These are phyloP conservation scores for Chlamydomonas schloesseri DNA, from an alignment of 139 green algal species.

Conservation along the genomic window DNA sequence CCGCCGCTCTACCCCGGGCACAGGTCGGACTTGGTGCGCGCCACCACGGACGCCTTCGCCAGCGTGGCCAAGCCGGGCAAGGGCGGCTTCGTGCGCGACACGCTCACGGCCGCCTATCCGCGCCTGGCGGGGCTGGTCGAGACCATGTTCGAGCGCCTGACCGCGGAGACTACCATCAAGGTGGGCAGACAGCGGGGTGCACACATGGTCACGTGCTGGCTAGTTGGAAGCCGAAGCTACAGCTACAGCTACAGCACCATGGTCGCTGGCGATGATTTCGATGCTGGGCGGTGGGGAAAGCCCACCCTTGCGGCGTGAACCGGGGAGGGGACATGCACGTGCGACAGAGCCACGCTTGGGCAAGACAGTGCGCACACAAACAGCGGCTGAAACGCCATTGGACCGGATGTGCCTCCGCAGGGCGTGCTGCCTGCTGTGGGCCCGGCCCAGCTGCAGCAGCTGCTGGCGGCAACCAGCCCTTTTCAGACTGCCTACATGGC, in stretches of 20 bases:
- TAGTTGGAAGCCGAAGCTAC: no score
- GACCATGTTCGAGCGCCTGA: conserved; percentile 67
- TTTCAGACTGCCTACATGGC: conserved; percentile 87
- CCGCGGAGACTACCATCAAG: conserved; percentile 79
- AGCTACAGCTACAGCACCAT: no score
- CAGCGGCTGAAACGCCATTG: no score
- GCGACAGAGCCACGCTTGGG: no score
- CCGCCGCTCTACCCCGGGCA: no score
- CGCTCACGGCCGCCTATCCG: conserved; percentile 81
- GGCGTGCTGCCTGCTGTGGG: conserved; percentile 62
- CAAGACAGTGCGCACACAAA: no score
- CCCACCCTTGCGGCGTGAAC: no score
- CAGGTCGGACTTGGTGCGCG: conserved; percentile 58
- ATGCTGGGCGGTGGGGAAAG: no score
- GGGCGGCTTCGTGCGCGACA: conserved; percentile 77
- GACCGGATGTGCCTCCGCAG: no score
- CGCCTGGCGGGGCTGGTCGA: conserved; percentile 85
- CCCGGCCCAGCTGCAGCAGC: conserved; percentile 62
- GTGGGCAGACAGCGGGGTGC: conserved; percentile 10
- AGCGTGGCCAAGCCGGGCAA: conserved; percentile 63
- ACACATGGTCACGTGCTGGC: background rate
- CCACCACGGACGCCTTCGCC: conserved; percentile 65
- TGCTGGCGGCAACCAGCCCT: conserved; percentile 66
- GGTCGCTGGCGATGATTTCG: no score
- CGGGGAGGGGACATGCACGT: no score